phyloP scores from a whole-genome alignment of 441 rosid species.

The Brassica hybrid region DNA sequence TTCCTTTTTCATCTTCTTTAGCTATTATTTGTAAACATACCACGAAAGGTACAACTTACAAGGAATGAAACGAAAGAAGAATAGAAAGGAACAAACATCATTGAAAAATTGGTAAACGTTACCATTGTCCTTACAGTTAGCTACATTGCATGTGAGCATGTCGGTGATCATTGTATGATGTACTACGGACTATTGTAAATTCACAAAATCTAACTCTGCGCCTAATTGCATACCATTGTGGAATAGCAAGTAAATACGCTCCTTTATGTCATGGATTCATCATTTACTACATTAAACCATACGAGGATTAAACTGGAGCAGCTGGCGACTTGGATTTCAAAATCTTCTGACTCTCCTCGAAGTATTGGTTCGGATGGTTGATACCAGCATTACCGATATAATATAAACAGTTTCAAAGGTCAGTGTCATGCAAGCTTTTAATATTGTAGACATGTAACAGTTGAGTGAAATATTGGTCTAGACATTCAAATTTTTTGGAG shows the following conservation, averaged over 20 bases:
- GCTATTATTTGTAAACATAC: background rate
- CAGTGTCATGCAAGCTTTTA: constrained; percentile 91
- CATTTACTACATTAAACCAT: background rate
- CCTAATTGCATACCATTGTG: background rate
- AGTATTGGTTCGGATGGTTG: constrained; percentile 92
- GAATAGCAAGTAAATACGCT: background rate
- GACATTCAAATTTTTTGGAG: no score
- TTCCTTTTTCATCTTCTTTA: background rate
- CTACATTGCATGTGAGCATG: background rate
- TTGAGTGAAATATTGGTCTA: no score
- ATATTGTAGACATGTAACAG: background rate
- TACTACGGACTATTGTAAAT: background rate
- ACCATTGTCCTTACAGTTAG: background rate
- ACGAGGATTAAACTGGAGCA: background rate
- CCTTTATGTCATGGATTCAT: background rate
- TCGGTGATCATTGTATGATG: background rate
- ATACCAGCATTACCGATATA: constrained; percentile 75
- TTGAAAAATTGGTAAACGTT: background rate
- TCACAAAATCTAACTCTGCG: background rate
- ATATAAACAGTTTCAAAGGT: constrained; percentile 86
- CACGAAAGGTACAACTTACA: background rate
- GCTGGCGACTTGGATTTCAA: constrained; percentile 50
- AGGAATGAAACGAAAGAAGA: background rate
- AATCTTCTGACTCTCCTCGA: constrained; percentile 66
- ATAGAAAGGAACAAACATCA: background rate